A percentile compares a stretch with the other conserved stretches of the same genome.
Conservation (phyloP, 2,329 filamentous ascomycete genomes). For the Biscogniauxia marginata region DNA sequence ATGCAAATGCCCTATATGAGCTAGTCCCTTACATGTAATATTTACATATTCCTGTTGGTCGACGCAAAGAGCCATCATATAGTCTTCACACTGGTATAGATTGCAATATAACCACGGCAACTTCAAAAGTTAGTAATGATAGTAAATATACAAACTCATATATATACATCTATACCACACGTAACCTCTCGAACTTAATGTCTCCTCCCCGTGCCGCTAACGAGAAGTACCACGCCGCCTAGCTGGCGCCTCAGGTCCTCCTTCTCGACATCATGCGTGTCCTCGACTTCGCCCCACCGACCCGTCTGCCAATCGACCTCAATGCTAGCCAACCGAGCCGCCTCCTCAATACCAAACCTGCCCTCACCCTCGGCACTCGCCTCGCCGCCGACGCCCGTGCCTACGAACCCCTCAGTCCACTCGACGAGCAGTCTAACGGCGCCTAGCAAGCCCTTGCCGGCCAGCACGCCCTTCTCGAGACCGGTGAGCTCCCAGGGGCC, state of each 20-base stretch:
- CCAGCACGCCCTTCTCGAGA: slow-evolving; percentile 78
- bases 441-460: slow-evolving; percentile 81
- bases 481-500: slow-evolving; percentile 81
- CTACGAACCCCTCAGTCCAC: slow-evolving; percentile 75
- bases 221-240: slow-evolving; percentile 80
- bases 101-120: too few relatives aligned
- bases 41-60: too few relatives aligned
- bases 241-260: slow-evolving; percentile 87
- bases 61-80: too few relatives aligned
- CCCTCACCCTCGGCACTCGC: slow-evolving; percentile 26
- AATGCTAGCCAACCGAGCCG: slow-evolving; percentile 71
- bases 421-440: slow-evolving; percentile 76
- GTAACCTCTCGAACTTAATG: background rate
- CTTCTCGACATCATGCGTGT: slow-evolving; percentile 94
- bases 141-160: too few relatives aligned
- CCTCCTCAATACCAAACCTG: slow-evolving; percentile 78
- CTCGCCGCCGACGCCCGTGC: slow-evolving; percentile 40
- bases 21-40: too few relatives aligned
- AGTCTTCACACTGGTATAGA: too few relatives aligned
- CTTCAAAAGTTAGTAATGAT: too few relatives aligned
- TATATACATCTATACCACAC: background rate
- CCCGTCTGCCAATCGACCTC: slow-evolving; percentile 89
- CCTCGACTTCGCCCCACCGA: slow-evolving; percentile 95
- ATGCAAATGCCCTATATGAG: too few relatives aligned
- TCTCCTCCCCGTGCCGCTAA: slow-evolving; percentile 55